Evolutionary conservation across 306 rosid genomes (phyloP), one percentile per base, ranked within the genome.

Genomic region (Mimosa bimucronata): DNA sequence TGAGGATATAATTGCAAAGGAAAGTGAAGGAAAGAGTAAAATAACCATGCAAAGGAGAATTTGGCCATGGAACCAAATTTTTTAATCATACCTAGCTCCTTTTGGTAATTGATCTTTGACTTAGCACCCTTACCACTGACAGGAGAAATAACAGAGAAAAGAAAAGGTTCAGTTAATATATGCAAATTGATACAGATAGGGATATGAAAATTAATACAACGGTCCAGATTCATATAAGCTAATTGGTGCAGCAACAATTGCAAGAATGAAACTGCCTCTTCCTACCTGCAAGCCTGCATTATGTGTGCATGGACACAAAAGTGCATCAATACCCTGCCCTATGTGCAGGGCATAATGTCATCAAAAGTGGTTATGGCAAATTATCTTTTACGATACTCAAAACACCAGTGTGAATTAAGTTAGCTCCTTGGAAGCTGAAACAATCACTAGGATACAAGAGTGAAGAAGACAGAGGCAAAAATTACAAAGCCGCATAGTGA

Each of bases 71-170:
- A 66, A 8, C 67, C 29, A 69, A 14, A 61, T 2, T 12, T 80
- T 71, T 74, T 7, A 61, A 61, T 75, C 80, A 53, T 83, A 94
- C 98, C 94, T 83, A 74, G 87, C 74, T 77, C 89, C 52, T 80
- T 84, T 40, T 85, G 87, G 73, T 42, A 53, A 60, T 64, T 76
- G 60, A 75, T 64, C 67, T 45, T 71, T 77, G 88, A 11, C 66
- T 79, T 85, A 23, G 76, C 80, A 74, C 82, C 88, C 66, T 77
- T 80, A 75, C 91, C 87, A 82, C 87, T 84, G 37, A 71, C 34
- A 80, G 75, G 55, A 86, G 26, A 81, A 7, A 65, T 74, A 9
- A 64, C 0, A 2, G 65, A 74, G 26, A 34, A 5, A 77, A 68
- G 55, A 15, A 76, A 74, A 76, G 23, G 19, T 38, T 74, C 74